These are phyloP conservation scores for Metschnikowia aberdeeniae DNA, from an alignment of 805 yeast species.

Conservation along the genomic window DNA sequence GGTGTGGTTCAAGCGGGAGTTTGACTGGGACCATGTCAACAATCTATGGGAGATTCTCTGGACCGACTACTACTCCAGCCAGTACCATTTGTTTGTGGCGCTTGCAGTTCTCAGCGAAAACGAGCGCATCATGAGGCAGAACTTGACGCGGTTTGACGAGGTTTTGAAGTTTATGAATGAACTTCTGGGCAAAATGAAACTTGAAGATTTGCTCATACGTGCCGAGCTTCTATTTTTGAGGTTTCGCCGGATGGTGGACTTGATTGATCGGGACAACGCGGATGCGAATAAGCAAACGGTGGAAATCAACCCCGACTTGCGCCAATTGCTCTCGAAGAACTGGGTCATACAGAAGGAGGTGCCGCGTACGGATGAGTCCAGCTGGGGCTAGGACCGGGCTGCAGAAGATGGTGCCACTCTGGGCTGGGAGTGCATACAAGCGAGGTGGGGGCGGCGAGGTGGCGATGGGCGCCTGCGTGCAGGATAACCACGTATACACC, in stretches of 20 bases:
- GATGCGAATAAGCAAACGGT: conserved; percentile 19
- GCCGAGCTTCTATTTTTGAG: conserved; percentile 79
- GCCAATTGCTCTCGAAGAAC: conserved; percentile 56
- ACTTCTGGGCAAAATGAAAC: conserved; percentile 67
- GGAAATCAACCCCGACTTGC: conserved; percentile 49
- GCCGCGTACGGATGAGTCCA: conserved; percentile 40
- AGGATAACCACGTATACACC: too few relatives aligned
- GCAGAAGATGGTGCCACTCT: too few relatives aligned
- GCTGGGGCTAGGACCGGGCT: conserved; percentile 34
- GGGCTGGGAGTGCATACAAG: too few relatives aligned
- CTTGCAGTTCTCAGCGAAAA: conserved; percentile 86
- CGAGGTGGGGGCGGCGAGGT: too few relatives aligned
- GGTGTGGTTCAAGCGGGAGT: conserved; percentile 94
- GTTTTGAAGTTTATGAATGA: conserved; percentile 92
- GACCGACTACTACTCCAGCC: conserved; percentile 84
- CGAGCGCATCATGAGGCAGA: conserved; percentile 69
- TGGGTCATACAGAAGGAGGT: conserved; percentile 62
- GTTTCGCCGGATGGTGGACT: conserved; percentile 73
- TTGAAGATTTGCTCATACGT: conserved; percentile 74
- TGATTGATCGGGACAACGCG: conserved; percentile 58
- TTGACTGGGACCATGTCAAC: conserved; percentile 70
- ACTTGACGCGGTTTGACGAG: conserved; percentile 79
- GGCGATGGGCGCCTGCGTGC: too few relatives aligned
- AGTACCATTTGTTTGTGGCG: conserved; percentile 83
- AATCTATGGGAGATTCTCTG: conserved; percentile 89